Base-by-base conservation (phyloP, 441 rosid species). In the Mallotus repandus region DNA sequence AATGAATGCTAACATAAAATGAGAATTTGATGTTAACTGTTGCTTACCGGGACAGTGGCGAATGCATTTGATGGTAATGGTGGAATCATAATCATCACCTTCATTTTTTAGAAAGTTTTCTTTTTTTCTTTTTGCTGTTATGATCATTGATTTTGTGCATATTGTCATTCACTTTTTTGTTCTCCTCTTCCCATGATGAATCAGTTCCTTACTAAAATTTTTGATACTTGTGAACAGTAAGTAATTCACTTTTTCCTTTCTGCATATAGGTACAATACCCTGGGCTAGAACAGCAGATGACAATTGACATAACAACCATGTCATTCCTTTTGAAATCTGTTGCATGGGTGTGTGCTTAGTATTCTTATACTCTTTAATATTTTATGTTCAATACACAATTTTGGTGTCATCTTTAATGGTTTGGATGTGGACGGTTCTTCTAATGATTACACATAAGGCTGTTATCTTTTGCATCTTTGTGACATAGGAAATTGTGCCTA, bases 201-300 rank as follows among this genome's bases (percentile, higher is more conserved):
- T 29, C 43, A 21, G 15, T 58, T 58, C 53, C 16, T 22, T 25
- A 21, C 7, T 38, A 21, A 15, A 21, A 7, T 63, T 7, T 46
- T 25, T 18, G 14, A 53, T 57, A 35, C 13, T 57, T 29, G 43
- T 25, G 19, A 22, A 11, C 5, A 0, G 21, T 12, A 7, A n/a
- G n/a, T 38, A n/a, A 9, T 54, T 13, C 10, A 3, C 25, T 13
- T 52, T 32, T 66, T 63, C 16, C 52, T 53, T 52, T 66, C 38
- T 65, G 61, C 77, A 7, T 32, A 72, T 77, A 93, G 98, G 94
- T 94, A 73, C 97, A 91, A 32, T 94, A 92, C 81, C 98, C 98
- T 64, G 93, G 94, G 68, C 78, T 94, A 74, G 87, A 83, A 82
- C 80, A 71, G 70, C 89, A 87, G 81, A 88, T 92, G 98, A 84